phyloP scores from a whole-genome alignment of 2,329 filamentous ascomycete species.

The Cordyceps sp. region DNA sequence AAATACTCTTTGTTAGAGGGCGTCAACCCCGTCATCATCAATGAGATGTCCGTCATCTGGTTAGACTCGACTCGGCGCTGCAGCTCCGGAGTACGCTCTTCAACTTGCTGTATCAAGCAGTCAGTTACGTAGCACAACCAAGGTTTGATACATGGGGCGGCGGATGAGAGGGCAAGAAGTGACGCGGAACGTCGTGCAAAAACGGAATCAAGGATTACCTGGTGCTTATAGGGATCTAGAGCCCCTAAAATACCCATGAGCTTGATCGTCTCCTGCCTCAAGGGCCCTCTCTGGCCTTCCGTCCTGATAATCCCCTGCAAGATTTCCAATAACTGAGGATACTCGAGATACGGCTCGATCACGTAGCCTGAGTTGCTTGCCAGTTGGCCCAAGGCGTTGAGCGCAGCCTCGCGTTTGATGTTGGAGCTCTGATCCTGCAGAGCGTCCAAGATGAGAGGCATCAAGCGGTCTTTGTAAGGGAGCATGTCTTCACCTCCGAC shows the following conservation, averaged over 20 bases:
- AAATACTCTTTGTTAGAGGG: constrained; percentile 98
- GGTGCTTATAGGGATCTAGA: constrained; percentile 89
- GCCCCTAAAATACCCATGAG: constrained; percentile 90
- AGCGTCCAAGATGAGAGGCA: constrained; percentile 88
- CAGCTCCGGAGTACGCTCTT: constrained; percentile 72
- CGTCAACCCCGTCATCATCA: constrained; percentile 95
- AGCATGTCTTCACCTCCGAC: constrained; percentile 92
- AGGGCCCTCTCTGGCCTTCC: constrained; percentile 64
- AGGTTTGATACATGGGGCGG: not conserved
- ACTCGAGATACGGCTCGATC: constrained; percentile 88
- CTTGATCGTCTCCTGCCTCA: constrained; percentile 91
- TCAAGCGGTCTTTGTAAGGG: constrained; percentile 76
- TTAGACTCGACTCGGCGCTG: constrained; percentile 48
- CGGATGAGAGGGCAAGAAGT: not conserved
- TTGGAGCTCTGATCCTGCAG: constrained; percentile 88
- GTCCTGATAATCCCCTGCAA: constrained; percentile 88
- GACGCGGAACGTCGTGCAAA: too few species aligned
- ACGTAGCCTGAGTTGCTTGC: constrained; percentile 96
- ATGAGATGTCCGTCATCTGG: constrained; percentile 75
- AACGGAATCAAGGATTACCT: too few species aligned
- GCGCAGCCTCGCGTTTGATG: constrained; percentile 75
- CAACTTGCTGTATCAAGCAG: constrained; percentile 42
- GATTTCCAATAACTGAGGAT: constrained; percentile 83
- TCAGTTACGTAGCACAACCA: too few species aligned
- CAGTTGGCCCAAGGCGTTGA: constrained; percentile 80